Base-by-base conservation (phyloP, 805 yeast genomes). In the Yamadazyma paraphyllophila region DNA sequence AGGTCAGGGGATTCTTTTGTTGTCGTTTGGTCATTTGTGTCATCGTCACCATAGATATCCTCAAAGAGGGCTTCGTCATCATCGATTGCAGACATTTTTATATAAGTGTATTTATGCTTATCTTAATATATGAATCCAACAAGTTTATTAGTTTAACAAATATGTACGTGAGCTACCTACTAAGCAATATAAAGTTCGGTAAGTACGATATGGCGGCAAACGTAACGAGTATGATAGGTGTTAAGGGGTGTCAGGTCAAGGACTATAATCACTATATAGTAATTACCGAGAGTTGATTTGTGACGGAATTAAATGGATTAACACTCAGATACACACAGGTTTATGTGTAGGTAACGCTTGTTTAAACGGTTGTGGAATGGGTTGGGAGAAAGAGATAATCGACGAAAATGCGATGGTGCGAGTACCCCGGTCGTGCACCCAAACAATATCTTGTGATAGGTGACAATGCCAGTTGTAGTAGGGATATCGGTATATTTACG, bases 11-110 rank as follows among this genome's bases (percentile, higher is more conserved):
- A 13, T n/a, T 64, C 72, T 26, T 16, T 17, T 36, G 33, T 36
- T 14, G 40, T 39, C 33, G 39, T 45, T 17, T n/a, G 32, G 4
- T 29, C 31, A 24, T 38, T 17, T 29, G 4, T 29, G 15, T 45
- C 48, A 36, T 46, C 53, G 9, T 52, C 52, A 16, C 53, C 55
- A 34, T 91, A 91, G 69, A 91, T 88, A 65, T 91, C 97, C 69
- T 90, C 96, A 67, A 91, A 91, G 65, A 87, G 83, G 59, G 88
- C 92, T 65, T 90, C 97, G 69, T 91, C 97, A 71, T 90, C 97
- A 69, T 89, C 96, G 50, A 85, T 78, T 38, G 55, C 49, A 32
- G 69, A 64, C 69, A 64, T 64, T 48, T 13, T 47, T 33, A 37
- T 25, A 37, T 37, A 37, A 16, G n/a, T 42, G 43, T 14, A 31